Conservation (phyloP, 768 basidiomycete genomes). For the Baorangia bicolor region DNA sequence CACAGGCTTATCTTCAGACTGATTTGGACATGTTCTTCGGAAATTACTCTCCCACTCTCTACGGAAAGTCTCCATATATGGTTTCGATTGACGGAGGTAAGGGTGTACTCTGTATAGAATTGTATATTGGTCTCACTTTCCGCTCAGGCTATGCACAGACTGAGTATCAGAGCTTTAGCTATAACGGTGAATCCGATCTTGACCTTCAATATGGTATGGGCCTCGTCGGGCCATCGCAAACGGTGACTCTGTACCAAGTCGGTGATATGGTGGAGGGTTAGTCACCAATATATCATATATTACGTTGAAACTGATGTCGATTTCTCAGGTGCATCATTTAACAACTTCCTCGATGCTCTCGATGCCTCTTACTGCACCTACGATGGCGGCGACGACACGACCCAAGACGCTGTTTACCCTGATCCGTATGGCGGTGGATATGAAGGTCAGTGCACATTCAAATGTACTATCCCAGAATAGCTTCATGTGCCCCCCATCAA, state of each 20-base stretch:
- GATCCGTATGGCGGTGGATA: conserved; percentile 25
- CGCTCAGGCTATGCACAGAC: conserved; percentile 28
- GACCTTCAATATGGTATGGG: conserved; percentile 33
- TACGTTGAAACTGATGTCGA: not conserved
- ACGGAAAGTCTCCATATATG: conserved; percentile 26
- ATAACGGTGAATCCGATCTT: conserved; percentile 34
- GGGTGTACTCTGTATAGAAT: not conserved
- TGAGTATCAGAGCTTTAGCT: conserved; percentile 20
- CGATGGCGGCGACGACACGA: conserved; percentile 35
- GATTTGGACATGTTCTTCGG: conserved; percentile 31
- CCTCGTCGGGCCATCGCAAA: conserved; percentile 22
- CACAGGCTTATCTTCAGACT: conserved; percentile 29
- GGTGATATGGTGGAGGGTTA: conserved; percentile 30
- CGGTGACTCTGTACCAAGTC: conserved; percentile 30
- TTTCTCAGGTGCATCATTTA: conserved; percentile 29
- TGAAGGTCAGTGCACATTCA: conserved; percentile 9
- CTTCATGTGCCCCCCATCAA: not conserved
- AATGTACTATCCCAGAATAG: not conserved
- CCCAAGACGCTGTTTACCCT: conserved; percentile 24
- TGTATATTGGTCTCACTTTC: not conserved
- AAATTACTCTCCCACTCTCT: conserved; percentile 24
- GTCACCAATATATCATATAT: not conserved
- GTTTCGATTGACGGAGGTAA: conserved; percentile 34
- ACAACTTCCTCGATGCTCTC: conserved; percentile 36
- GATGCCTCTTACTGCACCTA: conserved; percentile 35